Evolutionary conservation across 164 flowering plant species (phyloP).

Genomic region (Vitis rupestris): DNA sequence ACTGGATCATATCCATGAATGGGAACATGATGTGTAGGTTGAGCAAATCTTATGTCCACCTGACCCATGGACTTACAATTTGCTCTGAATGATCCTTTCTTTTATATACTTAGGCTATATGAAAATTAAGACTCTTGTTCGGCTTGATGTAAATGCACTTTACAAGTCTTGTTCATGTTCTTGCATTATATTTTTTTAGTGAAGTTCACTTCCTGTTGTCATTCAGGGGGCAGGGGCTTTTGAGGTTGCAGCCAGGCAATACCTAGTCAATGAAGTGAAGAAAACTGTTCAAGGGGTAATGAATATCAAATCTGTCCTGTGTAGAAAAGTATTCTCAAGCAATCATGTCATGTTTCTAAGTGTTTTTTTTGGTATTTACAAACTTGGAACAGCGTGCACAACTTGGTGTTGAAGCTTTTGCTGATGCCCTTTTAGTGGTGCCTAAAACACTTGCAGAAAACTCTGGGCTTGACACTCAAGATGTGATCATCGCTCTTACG

Average conservation of each 20-base stretch:
- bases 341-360: background rate
- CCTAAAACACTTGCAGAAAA: conserved; percentile 98
- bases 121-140: too few species aligned
- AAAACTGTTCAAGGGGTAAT: conserved; percentile 97
- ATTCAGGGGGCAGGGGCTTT: conserved; percentile 97
- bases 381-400: conserved; percentile 79
- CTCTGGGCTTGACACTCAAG: conserved; percentile 97
- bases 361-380: background rate
- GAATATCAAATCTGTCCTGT: background rate
- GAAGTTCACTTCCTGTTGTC: background rate
- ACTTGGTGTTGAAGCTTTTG: conserved; percentile 98
- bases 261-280: conserved; percentile 81
- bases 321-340: background rate
- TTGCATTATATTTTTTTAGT: too few species aligned
- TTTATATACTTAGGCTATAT: too few species aligned
- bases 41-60: too few species aligned
- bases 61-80: too few species aligned
- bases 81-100: too few species aligned
- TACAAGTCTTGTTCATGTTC: too few species aligned
- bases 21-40: too few species aligned
- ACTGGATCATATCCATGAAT: too few species aligned
- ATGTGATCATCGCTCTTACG: conserved; percentile 80
- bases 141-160: too few species aligned
- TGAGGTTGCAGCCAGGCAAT: conserved; percentile 96
- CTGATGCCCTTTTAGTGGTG: conserved; percentile 93